Evolutionary conservation across 352 stramenopile species (phyloP), one percentile per base, ranked within the genome.

Genomic region (Globisporangium ultimum): DNA sequence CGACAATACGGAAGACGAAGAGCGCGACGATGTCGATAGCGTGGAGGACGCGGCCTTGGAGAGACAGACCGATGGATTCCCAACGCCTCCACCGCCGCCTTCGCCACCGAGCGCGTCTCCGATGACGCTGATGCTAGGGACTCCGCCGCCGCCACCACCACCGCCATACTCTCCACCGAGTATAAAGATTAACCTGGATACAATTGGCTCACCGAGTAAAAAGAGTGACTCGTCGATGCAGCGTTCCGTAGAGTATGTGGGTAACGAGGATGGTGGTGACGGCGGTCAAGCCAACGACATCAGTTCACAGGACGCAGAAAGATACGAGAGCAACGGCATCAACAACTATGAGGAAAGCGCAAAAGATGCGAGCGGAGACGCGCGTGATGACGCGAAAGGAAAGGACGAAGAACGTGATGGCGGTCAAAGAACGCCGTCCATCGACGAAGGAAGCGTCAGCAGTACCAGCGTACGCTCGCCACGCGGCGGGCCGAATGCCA

Each of bases 121-220:
- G 1, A 45, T 45, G 40, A 22, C 55, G 5, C 40, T 66, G 12
- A 32, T 59, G 38, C 48, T 65, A 7, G 61, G 53, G 1, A 63
- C 53, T 4, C 58, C 60, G 0, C 56, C 61, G 0, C 65, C 73
- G 3, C 70, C 70, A 0, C 79, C 81, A 8, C 81, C 77, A 13
- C 81, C 81, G n/a, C 77, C 79, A 32, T 87, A 71, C 22, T 89
- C 77, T 2, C 77, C 81, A 24, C 78, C 71, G 5, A 74, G 21
- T 36, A 56, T 68, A 20, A 84, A 84, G 46, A 72, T 82, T 14
- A 32, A 64, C 20, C 6, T 81, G 24, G 57, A 72, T 38, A 63
- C 73, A 51, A 67, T 66, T 24, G 63, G 45, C 34, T 60, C 61
- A 4, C 55, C 77, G 12, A 36, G 70, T 3, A 46, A 68, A 46